Base-by-base conservation (phyloP, 1,284 basidiomycete species). In the Schizophyllum amplum region DNA sequence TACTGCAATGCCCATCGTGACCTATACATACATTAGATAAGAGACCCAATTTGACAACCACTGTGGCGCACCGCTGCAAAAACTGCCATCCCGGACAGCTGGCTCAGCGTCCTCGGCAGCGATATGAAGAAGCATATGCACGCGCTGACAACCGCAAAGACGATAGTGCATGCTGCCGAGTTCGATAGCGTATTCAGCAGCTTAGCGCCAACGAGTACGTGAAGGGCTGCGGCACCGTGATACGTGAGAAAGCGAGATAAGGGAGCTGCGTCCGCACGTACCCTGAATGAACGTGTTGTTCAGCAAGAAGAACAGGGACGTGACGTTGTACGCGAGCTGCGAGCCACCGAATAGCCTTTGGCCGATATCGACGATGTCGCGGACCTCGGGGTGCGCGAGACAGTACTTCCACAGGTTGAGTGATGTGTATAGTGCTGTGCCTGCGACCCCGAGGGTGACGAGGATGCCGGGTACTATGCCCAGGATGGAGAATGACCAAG, bases 321-420 rank as follows among this genome's bases (percentile, higher is more conserved):
- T 76, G 53, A 76, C 65, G 54, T 78, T 75, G 67, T 80, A 83
- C 5, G 75, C 80, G 46, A 73, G 59, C 53, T 75, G 62, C 2
- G 72, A 73, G 47, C 73, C 75, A 25, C 78, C 76, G 59, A 77
- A 80, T 47, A 86, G 73, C 46, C 76, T 71, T 25, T 74, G 73
- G 2, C 82, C 83, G 26, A 86, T 81, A 61, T 87, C 84, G 65
- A 81, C 84, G 24, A 86, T 81, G 62, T 86, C 80, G n/a, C 76
- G 74, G 11, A 78, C 69, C 55, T 82, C 75, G 0, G 84, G 84
- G 59, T 87, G 76, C 58, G 71, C 72, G 63, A 87, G 73, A 66
- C 81, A 84, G 68, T 79, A 87, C 4, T 72, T 68, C 77, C 79
- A 81, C 6, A 83, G 72, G 22, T 80, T 69, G 51, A 78, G 72